Evolutionary conservation across 352 stramenopile species (phyloP).

Genomic region (Paralagenidium karlingii): DNA sequence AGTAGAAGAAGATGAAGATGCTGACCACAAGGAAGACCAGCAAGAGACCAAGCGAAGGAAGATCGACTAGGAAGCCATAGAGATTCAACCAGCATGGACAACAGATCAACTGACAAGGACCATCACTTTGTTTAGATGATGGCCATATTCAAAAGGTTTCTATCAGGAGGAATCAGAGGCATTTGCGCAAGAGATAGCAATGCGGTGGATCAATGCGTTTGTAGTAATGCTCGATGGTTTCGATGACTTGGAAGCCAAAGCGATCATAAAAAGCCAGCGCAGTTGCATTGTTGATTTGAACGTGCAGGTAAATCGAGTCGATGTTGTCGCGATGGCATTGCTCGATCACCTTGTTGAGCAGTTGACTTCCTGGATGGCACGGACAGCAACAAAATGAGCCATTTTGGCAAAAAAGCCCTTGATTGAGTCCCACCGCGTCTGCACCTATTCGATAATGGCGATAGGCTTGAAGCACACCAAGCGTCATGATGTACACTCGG

Average conservation of each 20-base stretch:
- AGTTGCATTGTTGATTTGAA: constrained; percentile 87
- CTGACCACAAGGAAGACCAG: constrained; percentile 5
- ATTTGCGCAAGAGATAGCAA: constrained; percentile 88
- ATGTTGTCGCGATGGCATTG: constrained; percentile 21
- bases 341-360: constrained; percentile 25
- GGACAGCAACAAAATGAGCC: neutral
- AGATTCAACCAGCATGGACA: no score
- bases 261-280: constrained; percentile 87
- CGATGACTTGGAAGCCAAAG: constrained; percentile 78
- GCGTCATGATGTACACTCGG: constrained; percentile 91
- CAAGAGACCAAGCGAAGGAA: constrained; percentile 15
- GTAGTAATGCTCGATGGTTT: constrained; percentile 92
- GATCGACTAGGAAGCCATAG: constrained; percentile 42
- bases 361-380: constrained; percentile 13
- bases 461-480: constrained; percentile 85
- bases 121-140: no score
- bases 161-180: no score
- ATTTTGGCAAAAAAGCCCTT: neutral
- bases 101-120: no score
- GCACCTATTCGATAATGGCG: constrained; percentile 66
- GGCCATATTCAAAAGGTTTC: no score
- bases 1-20: neutral
- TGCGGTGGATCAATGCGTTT: constrained; percentile 87
- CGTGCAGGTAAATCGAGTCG: constrained; percentile 77
- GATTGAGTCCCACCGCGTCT: no score